Base-by-base conservation (phyloP, 2,329 filamentous ascomycete species). In the Sclerotinia subarctica region DNA sequence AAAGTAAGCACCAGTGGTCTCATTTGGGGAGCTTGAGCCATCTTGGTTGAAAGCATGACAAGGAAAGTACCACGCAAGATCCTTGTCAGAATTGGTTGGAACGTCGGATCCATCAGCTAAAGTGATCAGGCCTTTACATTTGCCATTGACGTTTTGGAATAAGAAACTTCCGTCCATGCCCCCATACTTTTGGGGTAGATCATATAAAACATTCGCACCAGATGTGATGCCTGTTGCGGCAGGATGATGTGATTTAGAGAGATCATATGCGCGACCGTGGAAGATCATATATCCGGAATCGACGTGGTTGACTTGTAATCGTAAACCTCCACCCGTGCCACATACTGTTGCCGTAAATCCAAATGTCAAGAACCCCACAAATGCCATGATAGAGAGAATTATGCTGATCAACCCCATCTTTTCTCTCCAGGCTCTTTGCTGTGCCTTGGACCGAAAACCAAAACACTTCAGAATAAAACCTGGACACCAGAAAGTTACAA, bases 131-230 rank as follows among this genome's bases (percentile, higher is more conserved):
- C 86, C 91, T 81, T 98, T 99, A 85, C 95, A 99, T 71, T 91
- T 91, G 59, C 95, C 96, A 74, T 99, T 99, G 78, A 99, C 95
- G 73, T 98, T 96, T 78, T 99, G 95, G 81, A 99, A 99, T 76
- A 99, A 81, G 78, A 99, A 99, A 77, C 94, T 98, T 68, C 92
- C 94, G 77, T 99, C 96, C 79, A 91, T 86, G n/a, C 94, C 95
- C 67, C 89, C 90, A 74, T 94, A 88, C 76, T 92, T 92, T 73
- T 90, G 86, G 0, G 89, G 85, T n/a, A 96, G 81, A 77, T 97
- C 93, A 76, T 88, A 98, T 19, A 99, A 82, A 32, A 99, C 88
- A 75, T 98, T 97, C 35, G 91, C 83, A 42, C 84, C 85, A 2
- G 78, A 73, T 24, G 91, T 86, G 72, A 99, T 92, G 47, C 94